Percentiles rank a stretch among this genome's conserved stretches.
phyloP scores from a whole-genome alignment of 1,284 basidiomycete species.

The Ceratobasidium sp. region DNA sequence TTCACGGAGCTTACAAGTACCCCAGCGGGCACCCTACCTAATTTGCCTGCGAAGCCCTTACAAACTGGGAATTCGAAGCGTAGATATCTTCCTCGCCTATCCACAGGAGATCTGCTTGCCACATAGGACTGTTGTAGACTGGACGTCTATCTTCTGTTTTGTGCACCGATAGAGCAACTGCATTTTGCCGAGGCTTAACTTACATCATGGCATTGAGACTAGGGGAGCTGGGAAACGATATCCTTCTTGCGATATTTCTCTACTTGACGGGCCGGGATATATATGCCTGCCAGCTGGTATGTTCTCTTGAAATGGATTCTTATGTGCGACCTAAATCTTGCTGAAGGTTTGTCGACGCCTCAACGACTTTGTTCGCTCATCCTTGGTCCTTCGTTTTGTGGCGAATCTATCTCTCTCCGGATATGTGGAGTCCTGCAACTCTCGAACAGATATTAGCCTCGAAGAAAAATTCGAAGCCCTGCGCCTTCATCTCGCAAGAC shows the following conservation, averaged over 20 bases:
- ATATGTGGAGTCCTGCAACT: conserved; percentile 3
- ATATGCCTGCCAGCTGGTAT: neutral
- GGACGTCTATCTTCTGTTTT: too few relatives aligned
- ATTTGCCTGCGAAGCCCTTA: too few relatives aligned
- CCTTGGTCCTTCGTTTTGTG: neutral
- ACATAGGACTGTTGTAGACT: too few relatives aligned
- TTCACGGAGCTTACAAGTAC: too few relatives aligned
- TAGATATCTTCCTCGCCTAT: too few relatives aligned
- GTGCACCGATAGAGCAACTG: too few relatives aligned
- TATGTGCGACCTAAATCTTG: neutral
- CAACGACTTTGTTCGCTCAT: neutral
- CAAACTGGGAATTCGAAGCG: too few relatives aligned
- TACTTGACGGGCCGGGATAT: neutral
- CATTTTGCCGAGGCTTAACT: too few relatives aligned
- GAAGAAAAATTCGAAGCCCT: neutral
- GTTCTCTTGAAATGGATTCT: neutral
- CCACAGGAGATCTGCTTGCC: too few relatives aligned
- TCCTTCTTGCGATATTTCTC: neutral
- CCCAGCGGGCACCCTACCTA: too few relatives aligned
- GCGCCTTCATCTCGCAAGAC: neutral
- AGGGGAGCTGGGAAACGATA: neutral
- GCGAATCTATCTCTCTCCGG: neutral
- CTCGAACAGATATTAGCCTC: neutral
- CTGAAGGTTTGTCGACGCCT: conserved; percentile 10
- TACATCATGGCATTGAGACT: neutral